A percentile compares a stretch with the other conserved stretches of the same genome.
Evolutionary conservation across 306 rosid genomes (phyloP).

Genomic region (Medicago truncatula): DNA sequence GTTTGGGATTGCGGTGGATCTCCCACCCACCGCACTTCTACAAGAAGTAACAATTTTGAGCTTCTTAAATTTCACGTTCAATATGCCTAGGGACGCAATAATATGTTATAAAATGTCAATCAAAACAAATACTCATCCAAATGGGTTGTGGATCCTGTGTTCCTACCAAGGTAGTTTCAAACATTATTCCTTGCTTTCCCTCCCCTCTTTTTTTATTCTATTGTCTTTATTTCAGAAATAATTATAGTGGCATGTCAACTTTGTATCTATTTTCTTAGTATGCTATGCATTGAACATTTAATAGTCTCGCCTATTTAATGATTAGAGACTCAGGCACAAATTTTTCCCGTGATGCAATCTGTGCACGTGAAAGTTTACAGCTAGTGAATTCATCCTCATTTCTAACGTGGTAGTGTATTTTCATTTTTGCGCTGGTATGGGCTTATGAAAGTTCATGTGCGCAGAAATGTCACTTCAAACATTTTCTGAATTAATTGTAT

Average conservation of each 20-base stretch:
- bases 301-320: no score
- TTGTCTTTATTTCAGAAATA: not conserved
- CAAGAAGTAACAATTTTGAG: no score
- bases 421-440: not conserved
- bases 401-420: not conserved
- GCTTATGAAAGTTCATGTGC: not conserved
- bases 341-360: no score
- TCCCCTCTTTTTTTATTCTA: not conserved
- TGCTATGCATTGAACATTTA: no score
- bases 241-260: not conserved
- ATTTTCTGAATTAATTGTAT: not conserved
- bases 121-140: slow-evolving; percentile 52
- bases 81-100: no score
- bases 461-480: not conserved
- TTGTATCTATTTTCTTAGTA: no score
- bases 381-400: not conserved
- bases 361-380: no score
- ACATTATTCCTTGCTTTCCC: not conserved
- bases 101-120: no score
- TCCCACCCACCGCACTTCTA: no score
- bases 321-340: no score
- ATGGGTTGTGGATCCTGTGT: slow-evolving; percentile 80
- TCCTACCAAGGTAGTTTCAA: slow-evolving; percentile 63
- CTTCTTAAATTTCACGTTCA: no score
- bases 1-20: no score